Evolutionary conservation across 352 stramenopile species (phyloP).

Genomic region (Thalassiosira ordinaria): DNA sequence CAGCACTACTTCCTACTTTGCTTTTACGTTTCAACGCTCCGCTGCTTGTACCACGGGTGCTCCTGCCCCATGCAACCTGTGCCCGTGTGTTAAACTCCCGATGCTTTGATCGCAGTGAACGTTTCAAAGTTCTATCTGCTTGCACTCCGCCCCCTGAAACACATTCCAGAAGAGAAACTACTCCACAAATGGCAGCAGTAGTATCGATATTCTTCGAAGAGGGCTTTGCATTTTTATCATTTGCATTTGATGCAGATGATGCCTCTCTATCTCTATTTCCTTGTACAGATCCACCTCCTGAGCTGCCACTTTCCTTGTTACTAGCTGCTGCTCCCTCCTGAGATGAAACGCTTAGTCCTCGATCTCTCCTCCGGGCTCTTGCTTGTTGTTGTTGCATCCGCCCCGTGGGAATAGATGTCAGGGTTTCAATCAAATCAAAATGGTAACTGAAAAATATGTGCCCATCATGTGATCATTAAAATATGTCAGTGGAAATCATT

Average conservation of each 20-base stretch:
- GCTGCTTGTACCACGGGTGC: conserved; percentile 15
- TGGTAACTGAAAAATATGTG: conserved; percentile 65
- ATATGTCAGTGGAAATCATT: conserved; percentile 1
- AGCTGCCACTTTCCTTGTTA: conserved; percentile 2
- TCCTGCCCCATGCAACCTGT: conserved; percentile 54
- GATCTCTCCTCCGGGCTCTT: conserved; percentile 30
- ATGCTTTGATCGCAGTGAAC: conserved; percentile 59
- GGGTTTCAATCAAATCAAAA: conserved; percentile 79
- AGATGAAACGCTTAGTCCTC: conserved; percentile 49
- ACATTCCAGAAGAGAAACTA: conserved; percentile 78
- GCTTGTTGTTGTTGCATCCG: conserved; percentile 19
- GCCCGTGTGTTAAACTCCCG: conserved; percentile 71
- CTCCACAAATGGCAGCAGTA: conserved; percentile 64
- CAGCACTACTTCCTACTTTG: conserved; percentile 4
- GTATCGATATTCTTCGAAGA: conserved; percentile 7
- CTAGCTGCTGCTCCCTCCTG: conserved; percentile 20
- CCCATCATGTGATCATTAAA: background rate
- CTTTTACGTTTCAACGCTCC: conserved; percentile 17
- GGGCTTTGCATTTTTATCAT: background rate
- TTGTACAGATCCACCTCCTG: background rate
- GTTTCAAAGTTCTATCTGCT: conserved; percentile 48
- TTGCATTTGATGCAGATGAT: conserved; percentile 2
- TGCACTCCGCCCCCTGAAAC: conserved; percentile 44
- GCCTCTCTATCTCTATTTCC: conserved; percentile 15
- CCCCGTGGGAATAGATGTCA: conserved; percentile 43